phyloP scores from a whole-genome alignment of 805 yeast genomes.

The Yamadazyma philogaea region DNA sequence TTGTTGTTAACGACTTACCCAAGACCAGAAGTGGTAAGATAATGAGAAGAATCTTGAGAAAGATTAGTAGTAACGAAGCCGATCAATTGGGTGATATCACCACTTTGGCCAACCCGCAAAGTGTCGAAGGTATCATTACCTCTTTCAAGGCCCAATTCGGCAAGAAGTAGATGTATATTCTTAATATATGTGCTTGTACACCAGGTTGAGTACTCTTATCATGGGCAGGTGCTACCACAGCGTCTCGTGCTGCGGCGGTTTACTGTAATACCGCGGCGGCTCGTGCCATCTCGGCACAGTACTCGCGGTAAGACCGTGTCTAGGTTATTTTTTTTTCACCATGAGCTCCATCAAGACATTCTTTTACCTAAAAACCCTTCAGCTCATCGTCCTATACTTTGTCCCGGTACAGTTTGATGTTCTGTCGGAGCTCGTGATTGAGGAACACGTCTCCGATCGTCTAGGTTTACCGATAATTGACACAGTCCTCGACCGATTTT shows the following conservation, averaged over 20 bases:
- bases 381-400: slow-evolving; percentile 33
- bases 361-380: slow-evolving; percentile 16
- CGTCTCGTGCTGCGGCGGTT: too few relatives aligned
- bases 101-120: slow-evolving; percentile 72
- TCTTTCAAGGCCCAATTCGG: slow-evolving; percentile 39
- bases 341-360: slow-evolving; percentile 5
- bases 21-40: slow-evolving; percentile 85
- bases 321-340: background rate
- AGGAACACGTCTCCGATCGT: background rate
- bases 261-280: too few relatives aligned
- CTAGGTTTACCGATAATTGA: background rate
- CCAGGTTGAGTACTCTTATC: background rate
- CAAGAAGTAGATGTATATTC: slow-evolving; percentile 28
- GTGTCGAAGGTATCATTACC: slow-evolving; percentile 63
- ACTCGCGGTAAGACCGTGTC: background rate
- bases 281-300: background rate
- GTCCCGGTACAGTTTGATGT: slow-evolving; percentile 50
- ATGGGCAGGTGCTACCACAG: too few relatives aligned
- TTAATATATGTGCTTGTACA: background rate
- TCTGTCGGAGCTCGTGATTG: slow-evolving; percentile 40
- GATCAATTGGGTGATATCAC: slow-evolving; percentile 80
- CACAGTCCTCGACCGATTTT: slow-evolving; percentile 45
- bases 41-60: slow-evolving; percentile 82
- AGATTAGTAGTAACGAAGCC: slow-evolving; percentile 69
- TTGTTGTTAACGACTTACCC: slow-evolving; percentile 74